Base-by-base conservation (phyloP, 352 stramenopile genomes). In the Plasmopara muralis region DNA sequence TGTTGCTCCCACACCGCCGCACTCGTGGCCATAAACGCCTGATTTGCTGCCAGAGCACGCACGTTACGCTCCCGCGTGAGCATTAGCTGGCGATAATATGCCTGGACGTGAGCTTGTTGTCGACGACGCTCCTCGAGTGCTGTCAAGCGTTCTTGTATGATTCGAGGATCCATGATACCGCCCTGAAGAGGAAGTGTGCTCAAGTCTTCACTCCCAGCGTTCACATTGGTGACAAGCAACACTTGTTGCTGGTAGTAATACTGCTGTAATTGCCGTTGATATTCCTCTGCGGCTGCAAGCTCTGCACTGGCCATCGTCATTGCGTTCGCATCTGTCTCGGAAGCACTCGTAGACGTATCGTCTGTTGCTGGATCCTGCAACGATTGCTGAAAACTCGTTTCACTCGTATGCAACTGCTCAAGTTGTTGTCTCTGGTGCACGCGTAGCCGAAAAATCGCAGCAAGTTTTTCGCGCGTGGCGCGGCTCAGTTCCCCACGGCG, bases 181-280 rank as follows among this genome's bases (percentile, higher is more conserved):
- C 61, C 70, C 29, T 77, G 62, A 9, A 75, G 47, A 20, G 57
- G 50, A 10, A 65, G 50, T 8, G 39, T 47, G 18, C 58, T 69
- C 6, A 51, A 53, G 34, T 64, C 50, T 38, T 71, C 56, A 14
- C 44, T 39, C 9, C 28, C 42, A 9, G 57, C 61, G 3, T 60
- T 51, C 41, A 72, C 25, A 31, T 39, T 74, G 28, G 58, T 58
- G 8, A 66, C 64, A 39, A 89, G 48, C 61, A 86, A 57, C 35
- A 80, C 59, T 50, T 87, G 76, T 37, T 84, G 73, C 41, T 84
- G 79, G 49, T 85, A 82, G 46, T 83, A 83, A 41, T 83, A 84
- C 50, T 82, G 74, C 38, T 82, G 74, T 13, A 76, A 62, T 37
- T 79, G 74, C 13, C 68, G 71, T 18, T 85, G 75, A 20, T 84